Evolutionary conservation across 1,284 basidiomycete species (phyloP).

Genomic region (Puccinia horiana): DNA sequence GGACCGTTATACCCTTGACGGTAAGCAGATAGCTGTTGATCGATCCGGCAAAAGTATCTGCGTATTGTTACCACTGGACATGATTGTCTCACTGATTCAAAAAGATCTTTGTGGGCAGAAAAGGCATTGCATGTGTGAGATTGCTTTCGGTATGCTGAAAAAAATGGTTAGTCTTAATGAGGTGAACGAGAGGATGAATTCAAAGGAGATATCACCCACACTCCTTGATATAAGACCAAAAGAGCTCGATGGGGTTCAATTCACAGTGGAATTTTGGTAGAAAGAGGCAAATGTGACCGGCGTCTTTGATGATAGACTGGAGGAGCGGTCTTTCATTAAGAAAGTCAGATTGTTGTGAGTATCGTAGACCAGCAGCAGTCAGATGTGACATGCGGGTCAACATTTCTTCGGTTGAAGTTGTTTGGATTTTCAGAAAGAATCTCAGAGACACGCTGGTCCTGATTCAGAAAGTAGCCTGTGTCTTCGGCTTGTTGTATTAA

Average conservation of each 20-base stretch:
- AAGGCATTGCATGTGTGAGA: neutral
- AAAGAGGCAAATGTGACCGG: no score
- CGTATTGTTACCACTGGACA: neutral
- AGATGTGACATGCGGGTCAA: no score
- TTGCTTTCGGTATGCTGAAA: constrained; percentile 15
- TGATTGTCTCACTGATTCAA: neutral
- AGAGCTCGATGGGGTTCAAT: constrained; percentile 5
- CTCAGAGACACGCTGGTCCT: neutral
- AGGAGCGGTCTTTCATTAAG: neutral
- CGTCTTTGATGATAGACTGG: neutral
- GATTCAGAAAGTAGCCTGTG: neutral
- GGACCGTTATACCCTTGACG: neutral
- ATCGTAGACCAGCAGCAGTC: constrained; percentile 5
- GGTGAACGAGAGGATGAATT: no score
- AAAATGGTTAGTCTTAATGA: neutral
- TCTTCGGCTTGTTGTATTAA: constrained; percentile 6
- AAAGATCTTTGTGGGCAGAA: neutral
- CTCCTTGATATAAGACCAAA: no score
- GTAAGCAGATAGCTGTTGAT: neutral
- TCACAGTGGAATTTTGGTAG: no score
- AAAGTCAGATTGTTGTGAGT: neutral
- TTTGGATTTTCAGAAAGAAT: neutral
- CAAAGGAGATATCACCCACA: neutral
- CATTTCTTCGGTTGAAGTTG: neutral
- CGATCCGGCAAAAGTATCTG: neutral